phyloP scores from a whole-genome alignment of 345 rosid species.

The Eucalyptus albens region DNA sequence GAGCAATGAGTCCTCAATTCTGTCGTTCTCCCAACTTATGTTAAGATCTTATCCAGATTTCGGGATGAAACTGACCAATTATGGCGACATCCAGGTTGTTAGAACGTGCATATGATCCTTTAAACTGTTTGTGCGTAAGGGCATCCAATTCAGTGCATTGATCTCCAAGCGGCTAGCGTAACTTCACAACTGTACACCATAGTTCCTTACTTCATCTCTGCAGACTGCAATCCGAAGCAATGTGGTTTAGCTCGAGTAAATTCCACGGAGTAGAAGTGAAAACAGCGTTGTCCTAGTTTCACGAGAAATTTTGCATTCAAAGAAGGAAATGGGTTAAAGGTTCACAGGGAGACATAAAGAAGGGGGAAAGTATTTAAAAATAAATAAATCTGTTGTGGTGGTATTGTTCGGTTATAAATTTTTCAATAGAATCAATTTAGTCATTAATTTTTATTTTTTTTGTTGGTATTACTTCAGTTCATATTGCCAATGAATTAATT shows the following conservation, averaged over 20 bases:
- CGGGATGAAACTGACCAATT: background rate
- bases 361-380: background rate
- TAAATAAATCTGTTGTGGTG: no score
- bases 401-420: no score
- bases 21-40: background rate
- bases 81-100: background rate
- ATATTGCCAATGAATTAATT: no score
- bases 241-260: background rate
- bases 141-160: background rate
- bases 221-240: background rate
- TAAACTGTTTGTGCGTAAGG: background rate
- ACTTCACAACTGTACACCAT: background rate
- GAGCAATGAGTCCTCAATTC: background rate
- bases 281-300: background rate
- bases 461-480: no score
- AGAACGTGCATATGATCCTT: background rate
- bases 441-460: accelerated
- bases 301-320: background rate
- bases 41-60: background rate
- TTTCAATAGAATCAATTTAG: no score
- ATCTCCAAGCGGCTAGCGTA: background rate
- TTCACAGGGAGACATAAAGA: background rate
- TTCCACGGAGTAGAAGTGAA: background rate
- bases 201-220: background rate
- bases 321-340: background rate